These are phyloP conservation scores for Arthrobotrys sinensis DNA, from an alignment of 2,329 filamentous ascomycete species.

Conservation along the genomic window DNA sequence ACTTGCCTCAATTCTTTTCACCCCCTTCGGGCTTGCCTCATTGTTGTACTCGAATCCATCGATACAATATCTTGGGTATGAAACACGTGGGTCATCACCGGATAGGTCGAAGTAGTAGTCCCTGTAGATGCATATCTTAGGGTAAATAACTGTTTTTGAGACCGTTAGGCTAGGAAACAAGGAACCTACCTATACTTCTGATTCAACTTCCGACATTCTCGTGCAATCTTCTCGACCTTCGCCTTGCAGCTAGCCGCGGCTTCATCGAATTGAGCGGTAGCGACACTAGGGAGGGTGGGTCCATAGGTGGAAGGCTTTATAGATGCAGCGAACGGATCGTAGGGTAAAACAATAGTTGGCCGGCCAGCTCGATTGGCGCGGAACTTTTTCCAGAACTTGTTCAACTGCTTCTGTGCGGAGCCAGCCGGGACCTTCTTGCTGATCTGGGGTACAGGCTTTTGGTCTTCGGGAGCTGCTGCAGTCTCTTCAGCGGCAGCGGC, in stretches of 20 bases:
- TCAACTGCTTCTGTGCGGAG: constrained; percentile 50
- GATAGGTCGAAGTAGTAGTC: constrained; percentile 79
- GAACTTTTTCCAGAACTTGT: constrained; percentile 57
- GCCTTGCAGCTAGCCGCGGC: constrained; percentile 61
- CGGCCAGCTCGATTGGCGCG: constrained; percentile 40
- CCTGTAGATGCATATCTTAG: constrained; percentile 15
- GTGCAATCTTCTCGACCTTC: constrained; percentile 74
- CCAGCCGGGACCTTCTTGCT: constrained; percentile 39
- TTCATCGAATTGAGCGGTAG: constrained; percentile 62
- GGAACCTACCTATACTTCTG: constrained; percentile 78
- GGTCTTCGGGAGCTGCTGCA: constrained; percentile 4
- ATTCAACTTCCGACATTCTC: constrained; percentile 81
- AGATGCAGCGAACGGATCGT: constrained; percentile 30
- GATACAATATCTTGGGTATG: constrained; percentile 70
- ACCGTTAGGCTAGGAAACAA: not conserved
- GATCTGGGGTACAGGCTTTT: constrained; percentile 38
- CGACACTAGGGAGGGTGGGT: constrained; percentile 42
- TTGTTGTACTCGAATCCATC: constrained; percentile 69
- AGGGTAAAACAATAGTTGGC: constrained; percentile 47
- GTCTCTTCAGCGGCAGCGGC: constrained; percentile 1
- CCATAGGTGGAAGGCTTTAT: constrained; percentile 39
- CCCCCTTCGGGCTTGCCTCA: constrained; percentile 59
- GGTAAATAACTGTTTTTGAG: no score
- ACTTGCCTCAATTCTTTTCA: constrained; percentile 62
- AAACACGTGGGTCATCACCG: constrained; percentile 61